These are phyloP conservation scores for Linanthus parryae DNA, from an alignment of 148 eudicot species.

Conservation along the genomic window DNA sequence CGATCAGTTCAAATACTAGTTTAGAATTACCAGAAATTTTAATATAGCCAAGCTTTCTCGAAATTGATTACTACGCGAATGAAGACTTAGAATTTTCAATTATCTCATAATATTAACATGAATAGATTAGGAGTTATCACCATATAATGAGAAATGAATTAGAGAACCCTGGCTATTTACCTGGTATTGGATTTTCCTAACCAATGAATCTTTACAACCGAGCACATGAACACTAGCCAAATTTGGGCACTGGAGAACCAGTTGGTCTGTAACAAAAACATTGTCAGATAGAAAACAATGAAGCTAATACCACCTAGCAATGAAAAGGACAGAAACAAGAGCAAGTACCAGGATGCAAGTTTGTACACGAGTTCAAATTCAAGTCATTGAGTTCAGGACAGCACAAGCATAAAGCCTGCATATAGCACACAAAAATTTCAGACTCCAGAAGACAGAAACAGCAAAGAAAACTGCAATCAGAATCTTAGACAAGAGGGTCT, in stretches of 20 bases:
- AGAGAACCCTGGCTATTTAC: constrained; percentile 17
- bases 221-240: constrained; percentile 69
- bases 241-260: constrained; percentile 73
- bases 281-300: neutral
- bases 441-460: neutral
- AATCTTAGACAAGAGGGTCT: constrained; percentile 25
- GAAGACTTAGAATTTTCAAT: too few species aligned
- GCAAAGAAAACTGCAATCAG: neutral
- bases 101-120: too few species aligned
- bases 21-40: neutral
- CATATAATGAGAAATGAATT: neutral
- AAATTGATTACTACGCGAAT: too few species aligned
- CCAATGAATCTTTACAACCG: constrained; percentile 47
- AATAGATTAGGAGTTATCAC: neutral
- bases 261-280: constrained; percentile 43
- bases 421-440: constrained; percentile 6
- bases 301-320: neutral
- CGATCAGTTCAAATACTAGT: too few species aligned
- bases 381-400: constrained; percentile 81
- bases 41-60: neutral
- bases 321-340: neutral
- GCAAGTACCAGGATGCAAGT: constrained; percentile 73
- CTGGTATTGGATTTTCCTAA: constrained; percentile 58
- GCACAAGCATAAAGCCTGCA: constrained; percentile 82
- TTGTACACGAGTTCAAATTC: constrained; percentile 72